Evolutionary conservation across 306 rosid genomes (phyloP), one percentile per base, ranked within the genome.

Genomic region (Glycine tomentella): DNA sequence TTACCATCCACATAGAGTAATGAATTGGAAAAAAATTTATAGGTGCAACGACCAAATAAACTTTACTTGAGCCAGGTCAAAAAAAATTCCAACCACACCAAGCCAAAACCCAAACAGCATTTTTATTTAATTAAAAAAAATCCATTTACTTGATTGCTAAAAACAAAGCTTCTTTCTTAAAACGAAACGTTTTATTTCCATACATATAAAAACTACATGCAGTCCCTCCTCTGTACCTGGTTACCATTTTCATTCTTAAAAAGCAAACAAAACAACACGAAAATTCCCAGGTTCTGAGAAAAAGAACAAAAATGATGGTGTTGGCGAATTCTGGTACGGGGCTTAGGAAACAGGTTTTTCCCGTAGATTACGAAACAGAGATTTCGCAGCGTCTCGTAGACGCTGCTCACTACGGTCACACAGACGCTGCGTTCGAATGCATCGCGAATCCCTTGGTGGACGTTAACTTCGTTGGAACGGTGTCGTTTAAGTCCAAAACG

Each of bases 391-490:
- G 87, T 55, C 80, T 91, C 8, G 81, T 91, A 5, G 96, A 91
- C 13, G 90, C 90, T 3, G 80, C 79, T 58, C 88, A 89, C 57
- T 11, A 17, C 12, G 76, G 79, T 6, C 77, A 88, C 31, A 66
- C 55, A 9, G 65, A 83, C 0, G 7, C 61, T 65, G 90, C 89
- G 9, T 66, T 53, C 0, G 88, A 85, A 14, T 85, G 82, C 3
- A 8, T 91, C 0, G 80, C 36, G 9, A 76, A 75, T 78, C 83
- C 87, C 9, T 88, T 53, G 2, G 90, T 87, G 44, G 91, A 91
- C 86, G 90, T 91, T 5, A 91, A 89, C 87, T 91, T 86, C 72
- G 46, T 88, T 3, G 96, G 96, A 45, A 87, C 96, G 17, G 92
- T 87, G 61, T 79, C 78, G 81, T 81, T 91, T 15, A 89, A 85